Evolutionary conservation across 2,329 filamentous ascomycete genomes (phyloP).

Genomic region (Aspergillus aculeatus): DNA sequence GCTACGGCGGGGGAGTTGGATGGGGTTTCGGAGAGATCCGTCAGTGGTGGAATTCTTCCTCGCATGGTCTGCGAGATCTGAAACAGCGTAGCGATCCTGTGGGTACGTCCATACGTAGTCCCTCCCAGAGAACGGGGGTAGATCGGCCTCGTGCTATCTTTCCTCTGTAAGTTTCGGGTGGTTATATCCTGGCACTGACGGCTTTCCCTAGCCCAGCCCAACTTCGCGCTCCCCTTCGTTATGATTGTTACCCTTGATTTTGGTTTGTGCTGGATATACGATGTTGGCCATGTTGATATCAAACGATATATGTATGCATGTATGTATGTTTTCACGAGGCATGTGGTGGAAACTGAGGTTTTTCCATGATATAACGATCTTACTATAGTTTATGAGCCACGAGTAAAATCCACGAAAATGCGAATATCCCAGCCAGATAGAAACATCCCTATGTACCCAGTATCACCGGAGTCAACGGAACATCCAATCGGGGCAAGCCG

Average conservation of each 20-base stretch:
- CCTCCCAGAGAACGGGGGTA: too few species aligned
- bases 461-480: too few species aligned
- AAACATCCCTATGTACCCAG: too few species aligned
- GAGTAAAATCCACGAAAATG: neutral
- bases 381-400: neutral
- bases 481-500: too few species aligned
- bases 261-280: neutral
- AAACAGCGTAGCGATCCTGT: too few species aligned
- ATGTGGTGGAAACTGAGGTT: neutral
- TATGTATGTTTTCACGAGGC: neutral
- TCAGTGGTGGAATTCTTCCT: constrained; percentile 18
- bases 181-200: too few species aligned
- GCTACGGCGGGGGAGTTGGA: constrained; percentile 50
- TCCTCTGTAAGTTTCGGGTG: too few species aligned
- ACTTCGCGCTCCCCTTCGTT: neutral
- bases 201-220: too few species aligned
- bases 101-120: too few species aligned
- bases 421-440: neutral
- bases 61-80: neutral
- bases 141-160: too few species aligned
- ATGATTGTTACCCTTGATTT: neutral
- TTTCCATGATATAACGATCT: neutral
- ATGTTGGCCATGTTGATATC: neutral
- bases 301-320: neutral
- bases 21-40: constrained; percentile 29